phyloP scores from a whole-genome alignment of 805 yeast genomes.

The Wickerhamiella sorbophila region DNA sequence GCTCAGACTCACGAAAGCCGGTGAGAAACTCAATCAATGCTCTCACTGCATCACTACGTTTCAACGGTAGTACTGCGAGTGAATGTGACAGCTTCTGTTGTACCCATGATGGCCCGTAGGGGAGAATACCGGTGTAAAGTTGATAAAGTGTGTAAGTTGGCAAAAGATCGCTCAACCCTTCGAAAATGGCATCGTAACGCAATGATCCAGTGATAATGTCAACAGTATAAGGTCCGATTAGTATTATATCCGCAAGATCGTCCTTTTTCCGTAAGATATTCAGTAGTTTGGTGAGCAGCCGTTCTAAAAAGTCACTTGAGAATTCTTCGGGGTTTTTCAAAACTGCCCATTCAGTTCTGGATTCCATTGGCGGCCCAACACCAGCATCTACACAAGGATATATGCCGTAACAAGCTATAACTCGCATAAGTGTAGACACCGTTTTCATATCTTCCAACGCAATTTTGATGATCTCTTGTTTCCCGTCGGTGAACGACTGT shows the following conservation, averaged over 20 bases:
- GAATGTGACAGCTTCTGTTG: slow-evolving; percentile 33
- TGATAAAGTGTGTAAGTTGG: slow-evolving; percentile 55
- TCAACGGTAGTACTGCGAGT: slow-evolving; percentile 40
- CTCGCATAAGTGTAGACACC: slow-evolving; percentile 47
- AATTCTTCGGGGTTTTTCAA: not conserved
- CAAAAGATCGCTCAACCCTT: slow-evolving; percentile 2
- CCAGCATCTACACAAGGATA: slow-evolving; percentile 45
- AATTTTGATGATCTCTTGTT: slow-evolving; percentile 30
- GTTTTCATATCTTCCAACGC: slow-evolving; percentile 77
- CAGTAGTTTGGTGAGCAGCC: not conserved
- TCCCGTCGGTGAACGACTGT: not conserved
- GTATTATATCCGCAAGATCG: slow-evolving; percentile 24
- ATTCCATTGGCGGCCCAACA: slow-evolving; percentile 50
- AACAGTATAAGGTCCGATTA: slow-evolving; percentile 11
- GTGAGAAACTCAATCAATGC: slow-evolving; percentile 62
- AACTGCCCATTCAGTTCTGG: slow-evolving; percentile 26
- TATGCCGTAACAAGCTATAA: slow-evolving; percentile 57
- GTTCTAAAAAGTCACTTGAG: not conserved
- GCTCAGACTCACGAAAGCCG: slow-evolving; percentile 63
- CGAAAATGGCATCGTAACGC: not conserved
- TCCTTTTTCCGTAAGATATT: slow-evolving; percentile 13
- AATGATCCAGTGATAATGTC: slow-evolving; percentile 11
- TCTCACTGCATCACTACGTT: slow-evolving; percentile 54
- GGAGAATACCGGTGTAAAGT: slow-evolving; percentile 42
- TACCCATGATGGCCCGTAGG: slow-evolving; percentile 31